Evolutionary conservation across 2,329 filamentous ascomycete species (phyloP), one percentile per base, ranked within the genome.

Genomic region (Paracoccidioides lutzii): DNA sequence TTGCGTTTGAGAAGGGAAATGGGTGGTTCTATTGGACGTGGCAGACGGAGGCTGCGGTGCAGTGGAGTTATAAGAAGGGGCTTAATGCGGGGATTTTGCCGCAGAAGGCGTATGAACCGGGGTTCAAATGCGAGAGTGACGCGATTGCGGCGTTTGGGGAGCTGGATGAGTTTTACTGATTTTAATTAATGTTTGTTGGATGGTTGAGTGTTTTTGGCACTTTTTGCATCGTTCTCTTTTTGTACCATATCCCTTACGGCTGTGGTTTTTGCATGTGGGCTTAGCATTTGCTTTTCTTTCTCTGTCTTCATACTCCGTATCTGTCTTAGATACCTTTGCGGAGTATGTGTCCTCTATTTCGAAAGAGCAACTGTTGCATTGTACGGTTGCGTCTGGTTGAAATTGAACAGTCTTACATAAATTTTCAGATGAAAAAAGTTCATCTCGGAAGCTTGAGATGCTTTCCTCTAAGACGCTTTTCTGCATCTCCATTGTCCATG

Each of bases 11-110:
- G 71, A 83, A 85, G 60, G 89, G 88, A 5, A 93, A 87, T 85
- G 93, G 93, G 51, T 98, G 93, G 93, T 96, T 95, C 74, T 98
- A 98, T 73, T 98, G 93, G 93, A 97, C 90, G 38, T 95, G 93
- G 91, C 82, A 90, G 72, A 95, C 91, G 35, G 91, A 97, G 75
- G 78, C 73, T 61, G 84, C 87, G 51, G 77, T 83, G 58, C 89
- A 96, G 73, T 98, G 93, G 93, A 95, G 90, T 69, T 74, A 72
- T 50, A 67, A 90, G 71, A 77, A 83, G 60, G 90, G 89, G 0
- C 75, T 90, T 59, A 79, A 79, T 53, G 86, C 86, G 1, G 88
- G 88, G 0, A 88, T 91, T 50, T 70, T 98, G 72, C 93, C 93
- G 2, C 69, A 75, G 42, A 85, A 87, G 73, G 85, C 87, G 0